phyloP scores from a whole-genome alignment of 495 filamentous ascomycete species.

The Aspergillus incahuasiensis region DNA sequence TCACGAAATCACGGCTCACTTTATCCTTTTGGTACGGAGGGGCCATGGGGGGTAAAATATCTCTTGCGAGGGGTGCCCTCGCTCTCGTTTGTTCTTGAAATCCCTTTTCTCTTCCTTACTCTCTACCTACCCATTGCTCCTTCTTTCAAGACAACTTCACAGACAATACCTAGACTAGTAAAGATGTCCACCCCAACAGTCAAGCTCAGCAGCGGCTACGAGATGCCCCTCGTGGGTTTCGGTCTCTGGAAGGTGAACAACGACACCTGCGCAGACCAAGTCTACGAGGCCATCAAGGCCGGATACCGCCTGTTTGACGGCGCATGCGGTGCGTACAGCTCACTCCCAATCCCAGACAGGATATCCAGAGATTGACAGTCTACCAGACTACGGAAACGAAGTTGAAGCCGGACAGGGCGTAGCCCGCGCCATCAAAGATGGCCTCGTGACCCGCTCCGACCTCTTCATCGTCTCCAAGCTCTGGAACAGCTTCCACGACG shows the following conservation, averaged over 20 bases:
- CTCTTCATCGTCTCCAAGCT: constrained; percentile 92
- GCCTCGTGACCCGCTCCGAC: constrained; percentile 78
- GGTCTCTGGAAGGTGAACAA: constrained; percentile 85
- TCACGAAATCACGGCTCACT: background rate
- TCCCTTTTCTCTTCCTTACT: background rate
- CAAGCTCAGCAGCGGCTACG: constrained; percentile 74
- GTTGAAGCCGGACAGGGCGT: constrained; percentile 78
- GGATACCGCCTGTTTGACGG: constrained; percentile 87
- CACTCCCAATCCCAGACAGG: too few species aligned
- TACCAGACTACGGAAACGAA: constrained; percentile 82
- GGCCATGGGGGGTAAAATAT: background rate
- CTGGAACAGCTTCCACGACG: constrained; percentile 86
- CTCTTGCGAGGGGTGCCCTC: background rate
- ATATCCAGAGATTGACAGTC: too few species aligned
- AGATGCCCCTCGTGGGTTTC: constrained; percentile 85
- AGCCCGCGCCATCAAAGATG: constrained; percentile 81
- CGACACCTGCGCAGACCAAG: constrained; percentile 67
- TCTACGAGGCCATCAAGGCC: constrained; percentile 85
- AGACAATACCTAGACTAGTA: too few species aligned
- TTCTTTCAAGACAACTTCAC: too few species aligned
- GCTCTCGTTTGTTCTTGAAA: background rate
- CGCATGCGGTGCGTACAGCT: constrained; percentile 75
- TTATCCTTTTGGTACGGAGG: constrained; percentile 7
- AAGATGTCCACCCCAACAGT: constrained; percentile 38
- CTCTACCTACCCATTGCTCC: too few species aligned